Conservation (phyloP, 805 yeast species). For the Cyberlindnera americana region DNA sequence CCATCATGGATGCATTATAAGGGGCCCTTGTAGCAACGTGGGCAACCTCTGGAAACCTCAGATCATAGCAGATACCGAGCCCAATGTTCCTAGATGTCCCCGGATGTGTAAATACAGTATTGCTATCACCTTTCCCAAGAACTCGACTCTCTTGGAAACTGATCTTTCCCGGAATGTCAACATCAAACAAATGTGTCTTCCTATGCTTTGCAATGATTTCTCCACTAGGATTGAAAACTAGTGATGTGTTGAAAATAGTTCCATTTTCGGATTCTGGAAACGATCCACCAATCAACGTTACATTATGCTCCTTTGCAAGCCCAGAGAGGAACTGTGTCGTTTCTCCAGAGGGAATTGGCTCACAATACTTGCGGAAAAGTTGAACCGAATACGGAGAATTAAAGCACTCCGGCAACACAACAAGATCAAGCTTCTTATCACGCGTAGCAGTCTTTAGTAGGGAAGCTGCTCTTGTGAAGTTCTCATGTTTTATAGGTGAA, state of each 20-base stretch:
- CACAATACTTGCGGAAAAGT: constrained; percentile 84
- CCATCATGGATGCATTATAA: constrained; percentile 64
- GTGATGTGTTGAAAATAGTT: constrained; percentile 64
- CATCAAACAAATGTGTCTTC: constrained; percentile 22
- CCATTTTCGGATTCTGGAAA: constrained; percentile 68
- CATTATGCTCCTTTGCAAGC: constrained; percentile 60
- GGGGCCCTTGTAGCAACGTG: constrained; percentile 42
- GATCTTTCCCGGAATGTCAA: constrained; percentile 82
- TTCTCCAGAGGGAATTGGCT: constrained; percentile 68
- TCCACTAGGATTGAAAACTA: constrained; percentile 71
- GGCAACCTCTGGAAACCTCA: constrained; percentile 78
- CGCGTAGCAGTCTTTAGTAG: constrained; percentile 56
- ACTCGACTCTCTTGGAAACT: constrained; percentile 67
- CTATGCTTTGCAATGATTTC: constrained; percentile 49
- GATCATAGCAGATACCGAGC: constrained; percentile 80
- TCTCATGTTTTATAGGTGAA: constrained; percentile 64
- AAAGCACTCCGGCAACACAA: constrained; percentile 84
- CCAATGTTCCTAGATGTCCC: constrained; percentile 75
- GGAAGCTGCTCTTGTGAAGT: constrained; percentile 58
- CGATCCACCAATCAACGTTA: constrained; percentile 85
- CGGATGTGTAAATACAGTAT: constrained; percentile 32
- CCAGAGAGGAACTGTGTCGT: constrained; percentile 56
- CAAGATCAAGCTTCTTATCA: constrained; percentile 63
- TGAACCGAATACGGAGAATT: constrained; percentile 90
- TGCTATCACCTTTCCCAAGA: constrained; percentile 13